Percentiles rank a stretch among this genome's conserved stretches.
Evolutionary conservation across 257 asterid species (phyloP).

Genomic region (Eustoma russellianum): DNA sequence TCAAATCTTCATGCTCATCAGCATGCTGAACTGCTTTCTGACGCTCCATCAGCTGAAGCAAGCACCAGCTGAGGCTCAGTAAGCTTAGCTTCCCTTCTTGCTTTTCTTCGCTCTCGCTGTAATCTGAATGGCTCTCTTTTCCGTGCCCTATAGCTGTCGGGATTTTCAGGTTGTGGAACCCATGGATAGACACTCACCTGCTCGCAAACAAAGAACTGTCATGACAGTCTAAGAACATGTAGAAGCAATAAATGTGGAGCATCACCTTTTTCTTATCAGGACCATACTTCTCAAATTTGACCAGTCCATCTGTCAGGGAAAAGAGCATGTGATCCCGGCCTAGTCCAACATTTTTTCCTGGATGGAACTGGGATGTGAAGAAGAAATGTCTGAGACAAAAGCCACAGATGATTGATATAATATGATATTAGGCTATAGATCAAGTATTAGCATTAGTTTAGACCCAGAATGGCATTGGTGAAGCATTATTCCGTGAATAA

Average conservation of each 20-base stretch:
- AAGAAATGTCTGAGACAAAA: not conserved
- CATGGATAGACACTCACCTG: constrained; percentile 90
- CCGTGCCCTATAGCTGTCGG: constrained; percentile 68
- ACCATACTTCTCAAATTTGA: constrained; percentile 65
- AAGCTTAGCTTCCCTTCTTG: constrained; percentile 50
- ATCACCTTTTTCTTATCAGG: constrained; percentile 68
- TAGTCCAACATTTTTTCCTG: constrained; percentile 89
- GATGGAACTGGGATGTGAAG: constrained; percentile 57
- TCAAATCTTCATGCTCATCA: constrained; percentile 4
- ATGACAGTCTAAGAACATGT: not conserved
- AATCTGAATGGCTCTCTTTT: constrained; percentile 71
- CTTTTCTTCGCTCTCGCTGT: constrained; percentile 75
- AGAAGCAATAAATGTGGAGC: not conserved
- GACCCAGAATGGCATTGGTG: not conserved
- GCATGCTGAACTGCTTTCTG: constrained; percentile 33
- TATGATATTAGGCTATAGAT: too few relatives aligned
- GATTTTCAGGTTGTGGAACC: constrained; percentile 62
- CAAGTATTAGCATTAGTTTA: too few relatives aligned
- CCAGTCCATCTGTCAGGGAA: constrained; percentile 27
- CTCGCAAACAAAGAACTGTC: not conserved
- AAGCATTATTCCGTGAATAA: not conserved
- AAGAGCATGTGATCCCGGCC: constrained; percentile 68
- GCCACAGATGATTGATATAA: too few relatives aligned
- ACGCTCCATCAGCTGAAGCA: constrained; percentile 32
- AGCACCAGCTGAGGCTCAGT: constrained; percentile 20